These are phyloP conservation scores for Jaltomata sinuosa DNA, from an alignment of 257 asterid genomes.

Conservation along the genomic window DNA sequence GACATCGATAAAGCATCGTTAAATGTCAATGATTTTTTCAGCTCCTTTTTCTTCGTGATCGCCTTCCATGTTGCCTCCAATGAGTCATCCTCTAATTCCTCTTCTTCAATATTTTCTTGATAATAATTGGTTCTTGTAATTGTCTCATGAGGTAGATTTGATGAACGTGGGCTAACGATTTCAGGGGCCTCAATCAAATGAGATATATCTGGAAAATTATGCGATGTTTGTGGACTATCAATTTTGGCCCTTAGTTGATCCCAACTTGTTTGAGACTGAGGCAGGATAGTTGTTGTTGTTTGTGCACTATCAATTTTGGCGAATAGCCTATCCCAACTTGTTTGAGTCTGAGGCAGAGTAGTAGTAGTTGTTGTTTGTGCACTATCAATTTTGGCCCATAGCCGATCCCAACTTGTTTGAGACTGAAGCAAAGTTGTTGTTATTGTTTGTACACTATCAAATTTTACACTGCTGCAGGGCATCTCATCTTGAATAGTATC, in stretches of 20 bases:
- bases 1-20: slow-evolving; percentile 33
- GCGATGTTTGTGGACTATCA: not conserved
- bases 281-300: not conserved
- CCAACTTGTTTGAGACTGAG: not conserved
- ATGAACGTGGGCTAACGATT: slow-evolving; percentile 1
- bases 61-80: slow-evolving; percentile 64
- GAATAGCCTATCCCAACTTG: not conserved
- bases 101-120: not conserved
- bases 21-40: slow-evolving; percentile 49
- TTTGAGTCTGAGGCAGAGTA: not conserved
- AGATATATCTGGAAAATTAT: not conserved
- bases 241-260: not conserved
- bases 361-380: not conserved
- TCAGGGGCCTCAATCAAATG: not conserved
- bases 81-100: slow-evolving; percentile 20
- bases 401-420: not conserved
- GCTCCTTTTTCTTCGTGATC: slow-evolving; percentile 22
- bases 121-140: not conserved
- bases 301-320: not conserved
- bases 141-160: not conserved
- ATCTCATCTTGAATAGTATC: not conserved
- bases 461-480: not conserved
- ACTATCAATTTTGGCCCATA: not conserved
- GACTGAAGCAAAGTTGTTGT: not conserved
- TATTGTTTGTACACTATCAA: not conserved